phyloP scores from a whole-genome alignment of 805 yeast species.

The Candida golubevii region DNA sequence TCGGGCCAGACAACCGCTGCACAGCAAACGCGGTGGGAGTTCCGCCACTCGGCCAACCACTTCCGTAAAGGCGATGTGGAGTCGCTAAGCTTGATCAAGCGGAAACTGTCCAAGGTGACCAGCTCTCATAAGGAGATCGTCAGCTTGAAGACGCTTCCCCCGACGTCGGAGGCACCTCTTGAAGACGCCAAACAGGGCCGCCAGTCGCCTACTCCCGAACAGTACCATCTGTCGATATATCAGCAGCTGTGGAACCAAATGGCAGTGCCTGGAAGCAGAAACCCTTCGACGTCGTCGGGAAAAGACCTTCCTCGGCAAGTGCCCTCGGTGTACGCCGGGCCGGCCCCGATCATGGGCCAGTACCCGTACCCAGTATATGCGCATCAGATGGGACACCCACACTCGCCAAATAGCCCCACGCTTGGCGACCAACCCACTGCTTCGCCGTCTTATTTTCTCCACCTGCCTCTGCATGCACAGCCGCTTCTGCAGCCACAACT shows the following conservation, averaged over 20 bases:
- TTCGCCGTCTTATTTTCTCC: constrained; percentile 12
- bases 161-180: constrained; percentile 16
- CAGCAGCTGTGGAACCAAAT: constrained; percentile 19
- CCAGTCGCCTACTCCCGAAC: constrained; percentile 10
- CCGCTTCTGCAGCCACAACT: constrained; percentile 14
- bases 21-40: constrained; percentile 64
- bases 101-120: constrained; percentile 54
- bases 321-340: background rate
- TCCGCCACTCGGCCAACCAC: constrained; percentile 73
- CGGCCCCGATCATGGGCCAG: constrained; percentile 7
- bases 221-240: constrained; percentile 18
- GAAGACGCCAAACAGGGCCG: constrained; percentile 3
- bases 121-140: constrained; percentile 38
- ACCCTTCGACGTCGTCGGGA: background rate
- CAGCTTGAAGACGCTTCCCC: constrained; percentile 30
- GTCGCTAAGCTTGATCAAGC: constrained; percentile 66
- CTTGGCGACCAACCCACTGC: constrained; percentile 7
- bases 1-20: constrained; percentile 17
- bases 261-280: constrained; percentile 1
- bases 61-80: constrained; percentile 81
- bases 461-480: constrained; percentile 10
- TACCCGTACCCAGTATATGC: constrained; percentile 10
- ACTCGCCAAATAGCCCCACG: constrained; percentile 13
- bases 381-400: constrained; percentile 11
- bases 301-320: constrained; percentile 7